phyloP scores from a whole-genome alignment of 208 protist genomes.

The Acanthamoeba culbertsoni region DNA sequence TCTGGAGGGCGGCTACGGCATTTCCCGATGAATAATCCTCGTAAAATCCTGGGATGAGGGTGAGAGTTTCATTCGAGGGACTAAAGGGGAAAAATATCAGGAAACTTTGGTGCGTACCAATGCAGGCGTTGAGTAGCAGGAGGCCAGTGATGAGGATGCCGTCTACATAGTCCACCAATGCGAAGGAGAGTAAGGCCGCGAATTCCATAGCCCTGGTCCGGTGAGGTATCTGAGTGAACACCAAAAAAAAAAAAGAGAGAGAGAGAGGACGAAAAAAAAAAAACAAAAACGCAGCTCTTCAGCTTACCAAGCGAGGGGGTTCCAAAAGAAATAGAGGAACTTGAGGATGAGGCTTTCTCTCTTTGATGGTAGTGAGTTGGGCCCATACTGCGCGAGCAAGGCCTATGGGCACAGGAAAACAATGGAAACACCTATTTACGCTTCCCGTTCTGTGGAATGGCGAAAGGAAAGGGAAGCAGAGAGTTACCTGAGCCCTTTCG shows the following conservation, averaged over 20 bases:
- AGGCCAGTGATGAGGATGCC: slow-evolving; percentile 17
- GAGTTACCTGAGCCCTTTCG: too few species aligned
- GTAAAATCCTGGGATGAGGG: slow-evolving; percentile 87
- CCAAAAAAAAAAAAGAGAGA: neutral
- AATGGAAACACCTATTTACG: too few species aligned
- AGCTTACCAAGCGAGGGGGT: slow-evolving; percentile 71
- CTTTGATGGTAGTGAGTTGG: slow-evolving; percentile 73
- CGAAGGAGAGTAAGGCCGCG: slow-evolving; percentile 3
- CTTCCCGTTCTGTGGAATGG: too few species aligned
- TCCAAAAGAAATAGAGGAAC: slow-evolving; percentile 73
- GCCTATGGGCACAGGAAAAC: too few species aligned
- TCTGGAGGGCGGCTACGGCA: slow-evolving; percentile 91
- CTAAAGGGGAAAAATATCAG: slow-evolving; percentile 64
- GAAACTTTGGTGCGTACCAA: slow-evolving; percentile 64
- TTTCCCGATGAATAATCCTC: slow-evolving; percentile 93
- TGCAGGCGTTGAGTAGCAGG: slow-evolving; percentile 72
- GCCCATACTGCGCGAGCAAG: slow-evolving; percentile 62
- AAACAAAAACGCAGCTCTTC: neutral
- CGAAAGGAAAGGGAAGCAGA: too few species aligned
- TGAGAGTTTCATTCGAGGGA: too few species aligned
- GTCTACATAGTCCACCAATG: slow-evolving; percentile 25
- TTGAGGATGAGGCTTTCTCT: slow-evolving; percentile 47
- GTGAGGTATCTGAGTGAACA: neutral
- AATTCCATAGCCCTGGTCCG: slow-evolving; percentile 37
- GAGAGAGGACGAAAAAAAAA: neutral